Evolutionary conservation across 225 moss, liverwort and hornwort species (phyloP), one percentile per base, ranked within the genome.

Genomic region (Physcomitrellopsis africana): DNA sequence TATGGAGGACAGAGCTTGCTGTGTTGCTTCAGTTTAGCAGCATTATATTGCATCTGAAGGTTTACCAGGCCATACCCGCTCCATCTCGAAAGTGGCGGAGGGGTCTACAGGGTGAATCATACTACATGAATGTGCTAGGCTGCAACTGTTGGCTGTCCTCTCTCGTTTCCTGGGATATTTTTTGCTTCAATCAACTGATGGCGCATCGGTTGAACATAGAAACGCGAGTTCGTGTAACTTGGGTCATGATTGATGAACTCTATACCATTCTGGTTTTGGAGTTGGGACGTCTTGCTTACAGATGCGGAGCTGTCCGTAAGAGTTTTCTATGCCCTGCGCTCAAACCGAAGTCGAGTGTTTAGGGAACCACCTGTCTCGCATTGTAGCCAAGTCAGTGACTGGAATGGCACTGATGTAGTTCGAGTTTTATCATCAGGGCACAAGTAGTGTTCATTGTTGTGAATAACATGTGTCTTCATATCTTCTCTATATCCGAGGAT

Each of bases 1-100:
- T 22, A 45, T 9, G 77, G 73, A 61, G 55, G 42, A 45, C 42
- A 61, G 73, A 69, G 15, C 37, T 56, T 55, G 65, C 10, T 15
- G 77, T 23, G 53, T 72, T 63, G 67, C 70, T 70, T 66, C 32
- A 46, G 56, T 58, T 32, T 57, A 29, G 56, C 49, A 66, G 74
- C 51, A 72, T 63, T 60, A 22, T 32, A 46, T 73, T 32, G 7
- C 10, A 7, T 43, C 11, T 47, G 24, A 27, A 13, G 17, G 62
- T 49, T 15, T 64, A 65, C 61, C 43, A 26, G 65, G 77, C 6
- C 32, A 18, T 57, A 51, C 71, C 9, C 29, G 24, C 10, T 74
- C 5, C 32, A 29, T 67, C 43, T 70, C 70, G 18, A 56, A 67
- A 74, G 67, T 74, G 70, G 57, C 55, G 61, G 43, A 56, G 46